Evolutionary conservation across 2,329 filamentous ascomycete genomes (phyloP).

Genomic region (Hymenoscyphus albidus): DNA sequence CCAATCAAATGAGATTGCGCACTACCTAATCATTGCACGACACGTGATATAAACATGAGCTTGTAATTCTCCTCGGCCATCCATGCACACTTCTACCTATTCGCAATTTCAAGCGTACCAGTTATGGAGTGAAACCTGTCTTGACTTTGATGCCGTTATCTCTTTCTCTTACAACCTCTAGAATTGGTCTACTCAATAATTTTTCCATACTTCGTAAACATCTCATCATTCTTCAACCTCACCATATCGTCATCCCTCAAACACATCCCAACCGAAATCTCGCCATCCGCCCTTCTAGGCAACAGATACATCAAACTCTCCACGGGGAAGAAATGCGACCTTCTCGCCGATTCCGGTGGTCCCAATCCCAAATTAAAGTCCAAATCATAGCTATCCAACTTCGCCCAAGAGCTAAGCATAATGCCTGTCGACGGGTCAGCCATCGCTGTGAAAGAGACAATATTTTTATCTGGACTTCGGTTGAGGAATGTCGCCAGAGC

Average conservation of each 20-base stretch:
- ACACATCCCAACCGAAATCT: slow-evolving; percentile 8
- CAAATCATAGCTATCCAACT: slow-evolving; percentile 34
- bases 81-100: too few species aligned
- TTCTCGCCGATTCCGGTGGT: slow-evolving; percentile 5
- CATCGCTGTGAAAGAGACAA: slow-evolving; percentile 36
- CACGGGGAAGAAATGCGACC: slow-evolving; percentile 1
- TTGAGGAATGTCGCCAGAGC: slow-evolving; percentile 41
- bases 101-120: too few species aligned
- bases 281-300: slow-evolving; percentile 3
- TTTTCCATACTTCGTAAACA: slow-evolving; percentile 5
- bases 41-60: too few species aligned
- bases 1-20: too few species aligned
- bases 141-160: neutral
- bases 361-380: slow-evolving; percentile 13
- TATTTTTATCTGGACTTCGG: slow-evolving; percentile 36
- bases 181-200: neutral
- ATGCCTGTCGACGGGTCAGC: slow-evolving; percentile 42
- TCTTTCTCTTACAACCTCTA: neutral
- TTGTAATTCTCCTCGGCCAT: too few species aligned
- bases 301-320: slow-evolving; percentile 8
- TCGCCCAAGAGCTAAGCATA: slow-evolving; percentile 53
- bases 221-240: slow-evolving; percentile 7
- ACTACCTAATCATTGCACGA: too few species aligned
- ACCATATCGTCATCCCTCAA: slow-evolving; percentile 10
- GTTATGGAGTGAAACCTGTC: too few species aligned